phyloP scores from a whole-genome alignment of 176 grass and related monocot species.

The Carex pumila region DNA sequence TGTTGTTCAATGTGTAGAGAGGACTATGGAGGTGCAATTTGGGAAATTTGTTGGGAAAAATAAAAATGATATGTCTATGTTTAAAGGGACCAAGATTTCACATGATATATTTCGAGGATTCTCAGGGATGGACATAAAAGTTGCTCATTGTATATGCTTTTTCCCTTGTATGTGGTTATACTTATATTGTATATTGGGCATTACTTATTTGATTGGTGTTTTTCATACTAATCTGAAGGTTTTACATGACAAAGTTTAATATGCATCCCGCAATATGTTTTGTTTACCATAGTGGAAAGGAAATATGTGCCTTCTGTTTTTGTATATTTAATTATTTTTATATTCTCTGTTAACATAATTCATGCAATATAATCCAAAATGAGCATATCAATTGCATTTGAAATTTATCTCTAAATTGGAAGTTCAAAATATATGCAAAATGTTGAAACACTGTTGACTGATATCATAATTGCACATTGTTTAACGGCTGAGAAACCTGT shows the following conservation, averaged over 20 bases:
- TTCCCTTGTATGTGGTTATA: neutral
- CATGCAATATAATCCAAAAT: no score
- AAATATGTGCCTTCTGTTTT: neutral
- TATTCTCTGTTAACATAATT: neutral
- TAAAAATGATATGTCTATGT: neutral
- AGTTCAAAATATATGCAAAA: neutral
- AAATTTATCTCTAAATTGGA: neutral
- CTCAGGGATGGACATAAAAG: neutral
- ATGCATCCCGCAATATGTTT: neutral
- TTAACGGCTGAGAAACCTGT: conserved; percentile 80
- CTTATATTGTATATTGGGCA: neutral
- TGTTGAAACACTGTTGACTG: neutral
- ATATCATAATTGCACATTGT: neutral
- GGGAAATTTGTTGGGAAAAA: neutral
- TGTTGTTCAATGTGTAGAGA: no score
- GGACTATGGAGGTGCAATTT: neutral
- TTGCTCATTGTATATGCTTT: neutral
- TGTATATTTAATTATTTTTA: neutral
- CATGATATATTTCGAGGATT: neutral
- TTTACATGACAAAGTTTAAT: neutral
- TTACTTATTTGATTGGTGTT: neutral
- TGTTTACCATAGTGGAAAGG: neutral
- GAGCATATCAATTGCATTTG: neutral
- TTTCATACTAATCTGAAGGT: neutral
- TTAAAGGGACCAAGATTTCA: neutral